phyloP scores from a whole-genome alignment of 2,329 filamentous ascomycete species.

The Xylariaceae sp. region DNA sequence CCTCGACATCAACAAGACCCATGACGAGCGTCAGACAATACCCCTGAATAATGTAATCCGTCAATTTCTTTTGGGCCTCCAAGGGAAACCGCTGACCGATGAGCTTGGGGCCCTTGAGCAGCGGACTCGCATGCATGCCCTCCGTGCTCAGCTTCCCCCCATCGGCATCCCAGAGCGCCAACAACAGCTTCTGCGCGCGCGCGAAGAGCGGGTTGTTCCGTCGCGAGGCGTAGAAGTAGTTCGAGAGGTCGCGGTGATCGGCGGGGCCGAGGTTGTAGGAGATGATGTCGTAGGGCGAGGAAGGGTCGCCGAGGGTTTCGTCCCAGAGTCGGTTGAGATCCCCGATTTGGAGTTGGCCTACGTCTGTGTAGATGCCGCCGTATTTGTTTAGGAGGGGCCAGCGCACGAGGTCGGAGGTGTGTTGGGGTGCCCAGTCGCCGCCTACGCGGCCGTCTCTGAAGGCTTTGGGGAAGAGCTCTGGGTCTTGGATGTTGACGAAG shows the following conservation, averaged over 20 bases:
- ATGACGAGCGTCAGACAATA: slow-evolving; percentile 48
- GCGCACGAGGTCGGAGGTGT: slow-evolving; percentile 54
- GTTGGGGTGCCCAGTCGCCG: slow-evolving; percentile 47
- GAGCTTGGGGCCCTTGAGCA: slow-evolving; percentile 42
- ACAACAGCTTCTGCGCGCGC: slow-evolving; percentile 43
- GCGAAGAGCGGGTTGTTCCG: slow-evolving; percentile 42
- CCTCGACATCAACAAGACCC: slow-evolving; percentile 46
- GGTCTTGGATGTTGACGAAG: slow-evolving; percentile 43
- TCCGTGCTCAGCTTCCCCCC: slow-evolving; percentile 44
- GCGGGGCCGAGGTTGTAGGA: slow-evolving; percentile 40
- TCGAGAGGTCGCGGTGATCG: slow-evolving; percentile 37
- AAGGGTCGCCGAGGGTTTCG: slow-evolving; percentile 41
- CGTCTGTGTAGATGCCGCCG: slow-evolving; percentile 55
- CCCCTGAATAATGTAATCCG: slow-evolving; percentile 54
- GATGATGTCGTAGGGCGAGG: slow-evolving; percentile 44
- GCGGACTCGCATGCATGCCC: slow-evolving; percentile 43
- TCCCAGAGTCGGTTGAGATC: slow-evolving; percentile 51
- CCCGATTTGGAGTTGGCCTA: slow-evolving; percentile 52
- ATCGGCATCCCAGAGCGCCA: slow-evolving; percentile 45
- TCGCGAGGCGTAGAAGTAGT: slow-evolving; percentile 43
- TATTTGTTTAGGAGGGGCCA: slow-evolving; percentile 52
- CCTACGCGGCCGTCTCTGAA: slow-evolving; percentile 45
- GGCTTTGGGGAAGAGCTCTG: slow-evolving; percentile 42
- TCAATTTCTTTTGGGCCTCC: slow-evolving; percentile 40
- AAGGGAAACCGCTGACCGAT: slow-evolving; percentile 36